A percentile compares a stretch with the other conserved stretches of the same genome.
phyloP scores from a whole-genome alignment of 192 early-diverging fungal genomes.

The Linnemannia exigua region DNA sequence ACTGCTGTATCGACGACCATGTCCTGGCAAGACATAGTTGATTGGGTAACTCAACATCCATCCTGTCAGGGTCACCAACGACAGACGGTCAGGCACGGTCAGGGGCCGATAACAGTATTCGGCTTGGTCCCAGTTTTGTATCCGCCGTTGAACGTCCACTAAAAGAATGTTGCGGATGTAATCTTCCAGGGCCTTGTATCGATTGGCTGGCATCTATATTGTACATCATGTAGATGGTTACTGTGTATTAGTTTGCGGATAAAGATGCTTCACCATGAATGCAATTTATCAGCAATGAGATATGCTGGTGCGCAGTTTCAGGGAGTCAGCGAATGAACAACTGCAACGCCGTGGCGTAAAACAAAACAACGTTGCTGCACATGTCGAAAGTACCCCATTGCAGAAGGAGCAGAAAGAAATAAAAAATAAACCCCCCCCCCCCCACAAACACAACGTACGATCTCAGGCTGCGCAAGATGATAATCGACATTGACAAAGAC shows the following conservation, averaged over 20 bases:
- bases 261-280: background rate
- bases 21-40: slow-evolving; percentile 41
- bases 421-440: too few relatives aligned
- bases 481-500: slow-evolving; percentile 58
- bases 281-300: background rate
- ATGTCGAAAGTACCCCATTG: background rate
- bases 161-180: slow-evolving; percentile 25
- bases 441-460: slow-evolving; percentile 27
- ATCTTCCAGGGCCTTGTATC: slow-evolving; percentile 32
- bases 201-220: slow-evolving; percentile 38
- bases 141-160: slow-evolving; percentile 31
- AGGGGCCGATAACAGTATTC: slow-evolving; percentile 26
- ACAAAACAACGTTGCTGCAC: background rate
- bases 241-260: background rate
- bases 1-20: slow-evolving; percentile 24
- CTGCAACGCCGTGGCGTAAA: background rate
- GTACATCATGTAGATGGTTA: background rate
- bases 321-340: background rate
- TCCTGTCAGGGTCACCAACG: slow-evolving; percentile 45
- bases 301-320: background rate
- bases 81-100: slow-evolving; percentile 24
- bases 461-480: slow-evolving; percentile 40
- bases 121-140: slow-evolving; percentile 45
- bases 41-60: slow-evolving; percentile 55
- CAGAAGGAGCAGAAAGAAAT: background rate